Percentiles rank a stretch among this genome's conserved stretches.
Evolutionary conservation across 2,329 filamentous ascomycete genomes (phyloP).

Genomic region (Diaporthe sp.): DNA sequence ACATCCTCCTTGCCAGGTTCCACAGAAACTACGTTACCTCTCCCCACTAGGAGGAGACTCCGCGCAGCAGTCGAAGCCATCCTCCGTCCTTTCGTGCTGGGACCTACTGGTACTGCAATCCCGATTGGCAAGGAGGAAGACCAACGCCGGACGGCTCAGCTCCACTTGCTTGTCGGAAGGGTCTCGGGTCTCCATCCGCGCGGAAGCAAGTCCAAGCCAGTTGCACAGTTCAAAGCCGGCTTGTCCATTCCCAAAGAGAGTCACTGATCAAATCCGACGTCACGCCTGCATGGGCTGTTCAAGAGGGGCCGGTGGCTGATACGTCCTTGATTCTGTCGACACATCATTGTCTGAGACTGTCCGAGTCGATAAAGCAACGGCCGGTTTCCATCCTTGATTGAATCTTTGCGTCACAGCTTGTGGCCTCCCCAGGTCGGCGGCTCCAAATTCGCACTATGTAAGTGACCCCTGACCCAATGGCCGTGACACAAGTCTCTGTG

Average conservation of each 20-base stretch:
- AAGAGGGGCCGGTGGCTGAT: constrained; percentile 25
- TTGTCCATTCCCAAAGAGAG: constrained; percentile 1
- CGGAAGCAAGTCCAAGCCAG: neutral
- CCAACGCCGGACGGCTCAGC: constrained; percentile 18
- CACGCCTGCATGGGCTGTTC: constrained; percentile 35
- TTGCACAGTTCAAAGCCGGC: constrained; percentile 3
- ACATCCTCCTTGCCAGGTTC: constrained; percentile 32
- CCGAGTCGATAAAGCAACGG: constrained; percentile 2
- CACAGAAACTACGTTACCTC: constrained; percentile 28
- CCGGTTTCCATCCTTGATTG: neutral
- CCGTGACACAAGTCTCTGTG: neutral
- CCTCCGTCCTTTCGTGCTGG: neutral
- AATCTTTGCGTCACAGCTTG: constrained; percentile 33
- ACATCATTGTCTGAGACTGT: constrained; percentile 24
- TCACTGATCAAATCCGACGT: constrained; percentile 28
- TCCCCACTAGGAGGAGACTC: constrained; percentile 8
- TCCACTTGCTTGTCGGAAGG: constrained; percentile 25
- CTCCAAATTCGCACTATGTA: constrained; percentile 53
- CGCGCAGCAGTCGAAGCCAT: neutral
- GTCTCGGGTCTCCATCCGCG: neutral
- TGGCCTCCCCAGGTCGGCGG: constrained; percentile 42
- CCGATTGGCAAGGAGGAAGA: constrained; percentile 20
- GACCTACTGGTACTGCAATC: constrained; percentile 6
- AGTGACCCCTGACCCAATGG: constrained; percentile 43
- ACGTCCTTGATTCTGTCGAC: constrained; percentile 13